These are phyloP conservation scores for Dianthus caryophyllus DNA, from an alignment of 148 eudicot genomes.

Conservation along the genomic window DNA sequence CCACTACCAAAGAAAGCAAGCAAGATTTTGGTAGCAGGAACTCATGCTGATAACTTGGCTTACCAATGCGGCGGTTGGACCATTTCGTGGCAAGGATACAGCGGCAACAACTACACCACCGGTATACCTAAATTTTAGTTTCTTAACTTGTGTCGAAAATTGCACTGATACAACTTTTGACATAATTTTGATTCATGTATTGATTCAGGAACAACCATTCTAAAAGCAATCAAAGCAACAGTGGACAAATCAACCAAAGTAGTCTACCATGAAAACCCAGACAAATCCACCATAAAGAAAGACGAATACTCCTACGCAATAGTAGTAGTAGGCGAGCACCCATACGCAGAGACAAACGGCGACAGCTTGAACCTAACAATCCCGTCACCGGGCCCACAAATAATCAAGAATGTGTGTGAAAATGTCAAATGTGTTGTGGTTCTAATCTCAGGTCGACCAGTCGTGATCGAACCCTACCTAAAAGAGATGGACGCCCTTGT, in stretches of 20 bases:
- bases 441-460: conserved; percentile 30
- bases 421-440: conserved; percentile 31
- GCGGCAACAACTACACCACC: conserved; percentile 37
- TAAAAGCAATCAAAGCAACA: conserved; percentile 22
- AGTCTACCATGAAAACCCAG: conserved; percentile 21
- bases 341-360: conserved; percentile 23
- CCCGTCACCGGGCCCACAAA: conserved; percentile 18
- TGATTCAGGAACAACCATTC: conserved; percentile 18
- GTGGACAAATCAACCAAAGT: conserved; percentile 23
- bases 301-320: conserved; percentile 21
- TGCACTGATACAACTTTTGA: too few species aligned
- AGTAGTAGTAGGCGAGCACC: conserved; percentile 18
- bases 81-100: conserved; percentile 49
- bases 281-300: conserved; percentile 8
- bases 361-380: conserved; percentile 23
- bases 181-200: neutral
- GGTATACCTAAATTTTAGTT: neutral
- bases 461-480: conserved; percentile 33
- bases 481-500: conserved; percentile 27
- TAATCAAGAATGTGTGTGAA: conserved; percentile 18
- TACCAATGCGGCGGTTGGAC: conserved; percentile 68
- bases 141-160: too few species aligned
- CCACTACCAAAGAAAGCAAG: conserved; percentile 52
- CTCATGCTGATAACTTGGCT: conserved; percentile 54
- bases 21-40: conserved; percentile 54